These are phyloP conservation scores for Ustilago hordei DNA, from an alignment of 1,284 basidiomycete genomes.

Conservation along the genomic window DNA sequence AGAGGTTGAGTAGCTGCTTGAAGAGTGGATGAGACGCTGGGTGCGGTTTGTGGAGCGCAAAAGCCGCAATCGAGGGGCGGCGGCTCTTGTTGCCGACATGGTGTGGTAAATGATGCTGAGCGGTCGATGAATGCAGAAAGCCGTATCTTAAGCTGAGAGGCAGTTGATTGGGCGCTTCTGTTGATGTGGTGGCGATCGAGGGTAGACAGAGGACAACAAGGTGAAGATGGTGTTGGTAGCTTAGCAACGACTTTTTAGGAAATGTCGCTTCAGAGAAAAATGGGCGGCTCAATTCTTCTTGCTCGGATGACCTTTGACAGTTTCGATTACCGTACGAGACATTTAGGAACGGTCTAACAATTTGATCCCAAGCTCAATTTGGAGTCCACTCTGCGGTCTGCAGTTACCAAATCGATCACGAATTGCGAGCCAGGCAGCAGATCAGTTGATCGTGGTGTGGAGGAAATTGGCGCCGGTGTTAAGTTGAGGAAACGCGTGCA, in stretches of 20 bases:
- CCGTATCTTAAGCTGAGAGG: too few species aligned
- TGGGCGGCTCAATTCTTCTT: slow-evolving; percentile 7
- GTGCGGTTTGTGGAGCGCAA: background rate
- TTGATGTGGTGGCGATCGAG: background rate
- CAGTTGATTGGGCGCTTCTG: too few species aligned
- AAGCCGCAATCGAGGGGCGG: slow-evolving; percentile 25
- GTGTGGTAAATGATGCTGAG: background rate
- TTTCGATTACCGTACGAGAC: slow-evolving; percentile 7
- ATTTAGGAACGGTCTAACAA: background rate
- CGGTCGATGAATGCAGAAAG: too few species aligned
- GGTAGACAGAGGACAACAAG: background rate
- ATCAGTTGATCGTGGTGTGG: slow-evolving; percentile 12
- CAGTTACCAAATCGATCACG: slow-evolving; percentile 16
- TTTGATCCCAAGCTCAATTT: background rate
- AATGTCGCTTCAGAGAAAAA: slow-evolving; percentile 15
- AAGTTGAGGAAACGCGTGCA: slow-evolving; percentile 5
- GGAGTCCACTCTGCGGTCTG: background rate
- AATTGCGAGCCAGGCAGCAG: slow-evolving; percentile 6
- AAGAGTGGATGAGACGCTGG: slow-evolving; percentile 27
- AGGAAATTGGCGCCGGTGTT: slow-evolving; percentile 8
- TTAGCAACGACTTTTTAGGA: slow-evolving; percentile 7
- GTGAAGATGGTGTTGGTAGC: background rate
- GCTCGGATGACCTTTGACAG: slow-evolving; percentile 6
- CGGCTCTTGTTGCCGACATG: slow-evolving; percentile 41
- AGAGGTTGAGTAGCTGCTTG: slow-evolving; percentile 17